Evolutionary conservation across 106 monocot species (phyloP), one percentile per base, ranked within the genome.

Genomic region (Triglochin maritima): DNA sequence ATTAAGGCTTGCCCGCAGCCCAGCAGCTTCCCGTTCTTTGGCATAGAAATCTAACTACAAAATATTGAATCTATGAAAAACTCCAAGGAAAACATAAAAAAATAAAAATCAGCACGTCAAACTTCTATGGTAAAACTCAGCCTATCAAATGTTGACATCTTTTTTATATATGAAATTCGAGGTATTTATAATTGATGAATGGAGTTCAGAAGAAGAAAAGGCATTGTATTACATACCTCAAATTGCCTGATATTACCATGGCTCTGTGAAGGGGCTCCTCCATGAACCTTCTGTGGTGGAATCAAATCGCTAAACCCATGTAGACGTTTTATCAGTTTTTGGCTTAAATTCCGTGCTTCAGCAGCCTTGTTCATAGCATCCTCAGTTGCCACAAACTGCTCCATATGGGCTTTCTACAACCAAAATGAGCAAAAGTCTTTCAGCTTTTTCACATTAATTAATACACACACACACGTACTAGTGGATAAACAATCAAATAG

Each of bases 371-470:
- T 96, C 47, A 82, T 73, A 53, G 96, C 90, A 86, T 96, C 96
- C 79, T 96, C 96, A 12, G 96, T 96, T 45, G 84, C 96, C 59
- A 96, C 80, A 86, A 96, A 96, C 65, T 96, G 96, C 56, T 96
- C 88, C 3, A 96, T 91, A 77, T 96, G 96, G 52, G 83, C 91
- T 82, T 96, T 96, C 96, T 96, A 84, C 17, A 75, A 75, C 66
- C 6, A 17, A 59, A 70, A 47, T 29, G 29, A 29, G 29, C 59
- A 59, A 2, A 59, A 6, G 11, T 52, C 11, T 52, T 52, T 52
- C 52, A 68, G 12, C 42, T 51, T 45, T 7, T 29, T 45, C 44
- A 12, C 3, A 56, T 7, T 17, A 47, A 6, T 9, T 60, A 49
- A 65, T 6, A 64, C 45, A 48, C 10, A 55, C 6, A 12, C 10